Percentiles rank a stretch among this genome's conserved stretches.
phyloP scores from a whole-genome alignment of 176 grass and related monocot genomes.

The Oryza glaberrima region DNA sequence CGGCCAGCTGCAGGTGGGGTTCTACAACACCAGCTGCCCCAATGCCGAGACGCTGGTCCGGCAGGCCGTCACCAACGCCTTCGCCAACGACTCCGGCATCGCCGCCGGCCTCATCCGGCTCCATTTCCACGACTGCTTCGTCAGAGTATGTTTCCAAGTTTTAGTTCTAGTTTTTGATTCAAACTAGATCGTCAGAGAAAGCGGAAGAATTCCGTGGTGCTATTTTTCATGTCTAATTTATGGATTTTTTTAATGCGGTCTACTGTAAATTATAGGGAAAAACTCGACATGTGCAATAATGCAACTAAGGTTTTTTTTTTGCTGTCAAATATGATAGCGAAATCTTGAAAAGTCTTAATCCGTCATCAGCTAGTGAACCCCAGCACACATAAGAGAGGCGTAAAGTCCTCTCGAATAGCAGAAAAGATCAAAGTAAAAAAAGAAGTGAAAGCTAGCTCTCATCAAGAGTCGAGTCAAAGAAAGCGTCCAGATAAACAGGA shows the following conservation, averaged over 20 bases:
- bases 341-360: not conserved
- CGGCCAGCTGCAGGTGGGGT: conserved; percentile 57
- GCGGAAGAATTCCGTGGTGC: too few relatives aligned
- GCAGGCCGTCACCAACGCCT: conserved; percentile 56
- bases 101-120: conserved; percentile 73
- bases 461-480: conserved; percentile 24
- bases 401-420: not conserved
- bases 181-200: too few relatives aligned
- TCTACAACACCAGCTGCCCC: conserved; percentile 73
- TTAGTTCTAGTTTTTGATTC: too few relatives aligned
- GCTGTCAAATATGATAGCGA: not conserved
- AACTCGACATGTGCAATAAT: not conserved
- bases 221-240: too few relatives aligned
- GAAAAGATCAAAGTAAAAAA: conserved; percentile 12
- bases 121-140: conserved; percentile 86
- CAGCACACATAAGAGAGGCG: not conserved
- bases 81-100: conserved; percentile 68
- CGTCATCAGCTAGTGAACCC: not conserved
- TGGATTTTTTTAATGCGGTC: too few relatives aligned
- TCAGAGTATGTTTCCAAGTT: conserved; percentile 44
- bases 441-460: not conserved
- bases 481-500: not conserved
- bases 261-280: not conserved
- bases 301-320: not conserved
- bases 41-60: conserved; percentile 63